These are phyloP conservation scores for Paramyrothecium sp. DNA, from an alignment of 2,329 filamentous ascomycete species.

Conservation along the genomic window DNA sequence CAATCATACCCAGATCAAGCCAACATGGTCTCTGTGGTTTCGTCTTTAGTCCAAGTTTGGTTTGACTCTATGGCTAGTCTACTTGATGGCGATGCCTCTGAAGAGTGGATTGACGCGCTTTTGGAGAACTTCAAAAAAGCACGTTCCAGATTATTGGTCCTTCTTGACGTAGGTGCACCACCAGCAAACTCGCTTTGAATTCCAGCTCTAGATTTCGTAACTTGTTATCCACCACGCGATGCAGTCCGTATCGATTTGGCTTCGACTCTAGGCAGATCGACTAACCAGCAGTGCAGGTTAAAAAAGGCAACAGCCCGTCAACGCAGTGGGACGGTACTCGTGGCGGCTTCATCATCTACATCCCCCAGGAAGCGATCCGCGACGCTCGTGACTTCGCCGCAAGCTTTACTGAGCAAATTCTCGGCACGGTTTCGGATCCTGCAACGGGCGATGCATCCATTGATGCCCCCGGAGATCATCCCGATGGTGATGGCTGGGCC, in stretches of 20 bases:
- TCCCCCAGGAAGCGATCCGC: conserved; percentile 31
- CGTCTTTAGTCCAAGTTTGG: conserved; percentile 37
- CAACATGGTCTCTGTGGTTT: conserved; percentile 33
- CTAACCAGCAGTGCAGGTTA: conserved; percentile 9
- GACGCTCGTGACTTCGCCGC: conserved; percentile 31
- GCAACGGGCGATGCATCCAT: conserved; percentile 8
- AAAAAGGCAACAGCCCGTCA: conserved; percentile 21
- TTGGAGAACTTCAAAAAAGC: conserved; percentile 30
- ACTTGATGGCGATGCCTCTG: conserved; percentile 38
- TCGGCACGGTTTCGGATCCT: conserved; percentile 30
- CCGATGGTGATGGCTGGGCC: conserved; percentile 42
- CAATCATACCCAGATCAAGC: conserved; percentile 36
- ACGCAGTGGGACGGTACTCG: conserved; percentile 36
- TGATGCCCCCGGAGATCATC: conserved; percentile 10
- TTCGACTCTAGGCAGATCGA: too few species aligned
- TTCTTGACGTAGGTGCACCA: conserved; percentile 30
- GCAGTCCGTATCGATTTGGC: too few species aligned
- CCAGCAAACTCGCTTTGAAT: not conserved
- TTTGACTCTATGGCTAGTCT: conserved; percentile 34
- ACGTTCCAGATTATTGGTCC: conserved; percentile 26
- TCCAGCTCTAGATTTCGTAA: too few species aligned
- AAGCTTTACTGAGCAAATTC: conserved; percentile 31
- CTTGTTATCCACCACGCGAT: not conserved
- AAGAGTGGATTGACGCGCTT: conserved; percentile 40
- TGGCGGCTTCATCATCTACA: conserved; percentile 33